Percentiles rank a stretch among this genome's conserved stretches.
Evolutionary conservation across 2,329 filamentous ascomycete species (phyloP).

Genomic region (Trichoderma koningiopsis): DNA sequence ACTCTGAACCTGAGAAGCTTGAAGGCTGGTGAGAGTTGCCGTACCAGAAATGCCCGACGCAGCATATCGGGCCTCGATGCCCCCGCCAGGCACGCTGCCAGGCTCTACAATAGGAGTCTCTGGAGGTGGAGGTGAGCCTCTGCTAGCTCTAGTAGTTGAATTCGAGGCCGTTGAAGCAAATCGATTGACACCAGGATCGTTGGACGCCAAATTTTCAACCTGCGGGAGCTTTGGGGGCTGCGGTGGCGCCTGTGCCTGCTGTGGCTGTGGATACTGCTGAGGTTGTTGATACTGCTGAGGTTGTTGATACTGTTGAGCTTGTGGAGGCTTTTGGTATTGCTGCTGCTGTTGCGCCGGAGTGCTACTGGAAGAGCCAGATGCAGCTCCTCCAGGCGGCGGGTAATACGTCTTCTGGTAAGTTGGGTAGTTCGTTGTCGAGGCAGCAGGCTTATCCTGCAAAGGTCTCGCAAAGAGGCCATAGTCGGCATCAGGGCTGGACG

Average conservation of each 20-base stretch:
- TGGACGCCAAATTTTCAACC: slow-evolving; percentile 36
- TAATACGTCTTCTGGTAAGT: slow-evolving; percentile 61
- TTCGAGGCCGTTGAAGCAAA: slow-evolving; percentile 84
- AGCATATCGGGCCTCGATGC: slow-evolving; percentile 89
- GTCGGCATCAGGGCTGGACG: slow-evolving; percentile 74
- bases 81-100: slow-evolving; percentile 69
- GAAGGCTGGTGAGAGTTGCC: slow-evolving; percentile 75
- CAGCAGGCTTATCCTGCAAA: slow-evolving; percentile 45
- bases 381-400: slow-evolving; percentile 55
- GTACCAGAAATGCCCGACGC: slow-evolving; percentile 88
- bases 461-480: slow-evolving; percentile 78
- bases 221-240: slow-evolving; percentile 29
- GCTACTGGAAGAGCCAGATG: slow-evolving; percentile 39
- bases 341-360: slow-evolving; percentile 26
- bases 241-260: slow-evolving; percentile 28
- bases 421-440: slow-evolving; percentile 47
- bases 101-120: slow-evolving; percentile 85
- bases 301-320: not conserved
- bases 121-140: slow-evolving; percentile 91
- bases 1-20: slow-evolving; percentile 63
- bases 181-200: slow-evolving; percentile 58
- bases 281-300: slow-evolving; percentile 7
- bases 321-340: slow-evolving; percentile 10
- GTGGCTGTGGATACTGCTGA: slow-evolving; percentile 26
- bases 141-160: slow-evolving; percentile 86